Conservation (phyloP, 306 rosid species). For the Fagus crenata region DNA sequence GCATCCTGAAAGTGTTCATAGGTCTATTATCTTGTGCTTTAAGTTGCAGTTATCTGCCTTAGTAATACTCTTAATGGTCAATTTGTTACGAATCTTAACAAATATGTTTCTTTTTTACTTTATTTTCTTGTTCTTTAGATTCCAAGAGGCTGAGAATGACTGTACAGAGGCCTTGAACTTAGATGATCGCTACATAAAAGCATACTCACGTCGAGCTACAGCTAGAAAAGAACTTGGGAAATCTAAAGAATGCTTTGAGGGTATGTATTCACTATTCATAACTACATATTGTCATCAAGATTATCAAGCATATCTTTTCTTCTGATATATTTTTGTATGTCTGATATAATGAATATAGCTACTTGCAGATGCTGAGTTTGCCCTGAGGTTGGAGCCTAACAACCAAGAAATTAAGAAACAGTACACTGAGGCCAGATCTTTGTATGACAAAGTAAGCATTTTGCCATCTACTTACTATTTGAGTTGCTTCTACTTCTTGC, state of each 20-base stretch:
- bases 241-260: constrained; percentile 76
- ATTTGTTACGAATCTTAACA: constrained; percentile 5
- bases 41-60: constrained; percentile 1
- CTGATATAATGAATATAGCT: constrained; percentile 41
- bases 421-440: constrained; percentile 70
- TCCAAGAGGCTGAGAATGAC: constrained; percentile 87
- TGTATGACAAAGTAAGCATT: constrained; percentile 69
- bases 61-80: constrained; percentile 23
- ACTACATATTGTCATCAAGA: constrained; percentile 17
- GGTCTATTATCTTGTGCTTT: background rate
- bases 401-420: constrained; percentile 95
- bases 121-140: constrained; percentile 49
- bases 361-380: constrained; percentile 87
- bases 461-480: background rate
- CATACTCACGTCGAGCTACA: constrained; percentile 87
- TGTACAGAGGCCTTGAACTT: constrained; percentile 92
- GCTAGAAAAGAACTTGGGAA: constrained; percentile 91
- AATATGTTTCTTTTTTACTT: background rate
- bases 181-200: constrained; percentile 94
- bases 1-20: background rate
- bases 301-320: background rate
- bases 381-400: constrained; percentile 86
- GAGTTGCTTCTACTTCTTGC: background rate
- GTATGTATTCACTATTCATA: constrained; percentile 38
- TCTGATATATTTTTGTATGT: constrained; percentile 26